Conservation (phyloP, 352 stramenopile genomes). For the Salisapilia sapeloensis region DNA sequence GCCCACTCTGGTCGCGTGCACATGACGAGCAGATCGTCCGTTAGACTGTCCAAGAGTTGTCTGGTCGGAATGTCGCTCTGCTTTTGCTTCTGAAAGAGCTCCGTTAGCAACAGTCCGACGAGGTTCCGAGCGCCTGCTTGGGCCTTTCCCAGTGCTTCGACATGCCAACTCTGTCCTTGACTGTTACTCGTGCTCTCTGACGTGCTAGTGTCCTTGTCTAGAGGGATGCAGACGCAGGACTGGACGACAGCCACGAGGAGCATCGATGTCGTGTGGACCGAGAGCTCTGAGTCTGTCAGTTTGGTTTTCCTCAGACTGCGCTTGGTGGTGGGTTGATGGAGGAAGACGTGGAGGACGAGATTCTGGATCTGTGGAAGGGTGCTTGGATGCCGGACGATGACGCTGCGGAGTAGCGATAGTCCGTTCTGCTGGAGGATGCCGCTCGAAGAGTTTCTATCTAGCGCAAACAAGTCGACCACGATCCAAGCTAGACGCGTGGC, state of each 20-base stretch:
- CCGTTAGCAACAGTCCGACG: slow-evolving; percentile 27
- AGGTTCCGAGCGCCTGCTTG: slow-evolving; percentile 22
- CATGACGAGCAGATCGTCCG: slow-evolving; percentile 70
- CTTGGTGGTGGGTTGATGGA: slow-evolving; percentile 63
- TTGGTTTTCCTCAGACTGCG: slow-evolving; percentile 52
- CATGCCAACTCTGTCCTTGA: slow-evolving; percentile 2
- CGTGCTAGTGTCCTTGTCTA: slow-evolving; percentile 4
- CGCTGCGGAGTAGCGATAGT: slow-evolving; percentile 28
- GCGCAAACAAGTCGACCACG: slow-evolving; percentile 46
- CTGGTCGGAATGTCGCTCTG: slow-evolving; percentile 62
- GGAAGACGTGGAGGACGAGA: slow-evolving; percentile 54
- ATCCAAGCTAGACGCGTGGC: slow-evolving; percentile 49
- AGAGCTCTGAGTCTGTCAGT: slow-evolving; percentile 21
- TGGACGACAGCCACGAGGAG: slow-evolving; percentile 50
- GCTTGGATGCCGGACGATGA: slow-evolving; percentile 47
- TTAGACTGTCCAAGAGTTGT: slow-evolving; percentile 61
- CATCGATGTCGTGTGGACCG: slow-evolving; percentile 53
- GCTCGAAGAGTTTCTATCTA: slow-evolving; percentile 45
- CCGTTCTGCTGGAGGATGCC: slow-evolving; percentile 44
- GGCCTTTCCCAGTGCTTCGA: slow-evolving; percentile 12
- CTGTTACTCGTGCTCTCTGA: neutral
- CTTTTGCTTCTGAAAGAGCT: slow-evolving; percentile 73
- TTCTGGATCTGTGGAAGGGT: slow-evolving; percentile 45
- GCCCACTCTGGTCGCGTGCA: slow-evolving; percentile 64
- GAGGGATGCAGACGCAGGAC: slow-evolving; percentile 12